A percentile compares a stretch with the other conserved stretches of the same genome.
Conservation (phyloP, 805 yeast genomes). For the Kodamaea jinghongensis region DNA sequence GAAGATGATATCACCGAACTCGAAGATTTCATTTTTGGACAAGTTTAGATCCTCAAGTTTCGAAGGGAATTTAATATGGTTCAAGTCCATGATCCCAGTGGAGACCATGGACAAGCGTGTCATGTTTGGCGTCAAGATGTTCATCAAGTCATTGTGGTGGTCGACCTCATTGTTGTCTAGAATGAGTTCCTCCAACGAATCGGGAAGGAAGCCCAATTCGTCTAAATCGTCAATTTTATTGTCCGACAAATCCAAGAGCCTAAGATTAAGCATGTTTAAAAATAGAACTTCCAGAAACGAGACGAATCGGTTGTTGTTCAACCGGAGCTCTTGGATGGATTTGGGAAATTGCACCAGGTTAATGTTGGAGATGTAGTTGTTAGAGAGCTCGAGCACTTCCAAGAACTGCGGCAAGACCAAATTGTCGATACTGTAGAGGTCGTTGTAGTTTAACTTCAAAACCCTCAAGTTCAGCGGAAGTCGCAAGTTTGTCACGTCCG, state of each 20-base stretch:
- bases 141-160: slow-evolving; percentile 14
- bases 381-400: slow-evolving; percentile 15
- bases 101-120: slow-evolving; percentile 17
- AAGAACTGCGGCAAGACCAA: slow-evolving; percentile 12
- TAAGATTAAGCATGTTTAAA: slow-evolving; percentile 8
- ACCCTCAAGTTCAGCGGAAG: slow-evolving; percentile 12
- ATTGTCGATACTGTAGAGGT: slow-evolving; percentile 5
- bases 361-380: slow-evolving; percentile 12
- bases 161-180: slow-evolving; percentile 23
- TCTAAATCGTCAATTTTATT: slow-evolving; percentile 23
- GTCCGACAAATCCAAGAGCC: slow-evolving; percentile 14
- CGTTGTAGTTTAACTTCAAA: slow-evolving; percentile 16
- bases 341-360: slow-evolving; percentile 13
- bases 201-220: slow-evolving; percentile 21
- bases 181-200: slow-evolving; percentile 12
- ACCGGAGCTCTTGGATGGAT: slow-evolving; percentile 13
- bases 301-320: slow-evolving; percentile 14
- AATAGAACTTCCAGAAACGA: slow-evolving; percentile 17
- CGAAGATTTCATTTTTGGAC: slow-evolving; percentile 16
- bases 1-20: slow-evolving; percentile 14
- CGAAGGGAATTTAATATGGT: slow-evolving; percentile 16
- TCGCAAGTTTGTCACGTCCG: slow-evolving; percentile 4
- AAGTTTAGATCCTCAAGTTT: slow-evolving; percentile 15
- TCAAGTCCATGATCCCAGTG: slow-evolving; percentile 18
- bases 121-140: slow-evolving; percentile 18